These are phyloP conservation scores for Hirsutella rhossiliensis DNA, from an alignment of 2,329 filamentous ascomycete genomes.

Conservation along the genomic window DNA sequence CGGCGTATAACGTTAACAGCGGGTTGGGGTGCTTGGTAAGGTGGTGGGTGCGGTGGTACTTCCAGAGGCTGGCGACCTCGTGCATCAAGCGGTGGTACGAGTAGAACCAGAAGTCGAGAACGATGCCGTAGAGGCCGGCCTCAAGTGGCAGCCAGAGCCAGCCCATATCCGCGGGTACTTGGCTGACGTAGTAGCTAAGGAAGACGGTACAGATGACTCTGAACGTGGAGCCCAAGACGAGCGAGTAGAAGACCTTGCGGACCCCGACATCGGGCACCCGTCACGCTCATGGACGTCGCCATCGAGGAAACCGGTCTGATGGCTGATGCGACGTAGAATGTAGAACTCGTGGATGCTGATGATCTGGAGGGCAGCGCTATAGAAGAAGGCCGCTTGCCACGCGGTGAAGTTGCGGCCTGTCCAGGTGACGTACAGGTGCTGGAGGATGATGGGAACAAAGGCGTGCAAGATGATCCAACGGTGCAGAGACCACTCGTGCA, in stretches of 20 bases:
- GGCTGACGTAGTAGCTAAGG: no score
- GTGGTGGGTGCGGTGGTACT: slow-evolving; percentile 31
- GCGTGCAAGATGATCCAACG: slow-evolving; percentile 26
- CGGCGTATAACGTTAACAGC: slow-evolving; percentile 27
- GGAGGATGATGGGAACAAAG: slow-evolving; percentile 21
- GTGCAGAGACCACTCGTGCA: slow-evolving; percentile 22
- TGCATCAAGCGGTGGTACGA: slow-evolving; percentile 25
- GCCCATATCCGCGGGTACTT: no score
- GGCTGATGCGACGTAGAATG: slow-evolving; percentile 23
- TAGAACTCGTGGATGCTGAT: slow-evolving; percentile 30
- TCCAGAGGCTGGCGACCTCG: slow-evolving; percentile 25
- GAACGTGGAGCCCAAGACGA: no score
- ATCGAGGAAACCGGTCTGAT: slow-evolving; percentile 27
- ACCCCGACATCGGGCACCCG: slow-evolving; percentile 27
- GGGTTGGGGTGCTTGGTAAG: slow-evolving; percentile 31
- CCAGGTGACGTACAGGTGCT: slow-evolving; percentile 20
- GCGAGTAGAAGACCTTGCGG: slow-evolving; percentile 17
- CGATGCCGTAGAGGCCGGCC: slow-evolving; percentile 25
- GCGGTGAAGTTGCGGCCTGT: no score
- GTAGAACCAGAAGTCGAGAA: slow-evolving; percentile 33
- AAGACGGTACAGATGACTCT: no score
- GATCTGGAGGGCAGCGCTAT: slow-evolving; percentile 22
- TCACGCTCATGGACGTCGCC: slow-evolving; percentile 30
- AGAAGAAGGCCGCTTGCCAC: slow-evolving; percentile 16
- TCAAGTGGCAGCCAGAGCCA: slow-evolving; percentile 25